Evolutionary conservation across 257 asterid species (phyloP).

Genomic region (Nyctanthes arbortristis): DNA sequence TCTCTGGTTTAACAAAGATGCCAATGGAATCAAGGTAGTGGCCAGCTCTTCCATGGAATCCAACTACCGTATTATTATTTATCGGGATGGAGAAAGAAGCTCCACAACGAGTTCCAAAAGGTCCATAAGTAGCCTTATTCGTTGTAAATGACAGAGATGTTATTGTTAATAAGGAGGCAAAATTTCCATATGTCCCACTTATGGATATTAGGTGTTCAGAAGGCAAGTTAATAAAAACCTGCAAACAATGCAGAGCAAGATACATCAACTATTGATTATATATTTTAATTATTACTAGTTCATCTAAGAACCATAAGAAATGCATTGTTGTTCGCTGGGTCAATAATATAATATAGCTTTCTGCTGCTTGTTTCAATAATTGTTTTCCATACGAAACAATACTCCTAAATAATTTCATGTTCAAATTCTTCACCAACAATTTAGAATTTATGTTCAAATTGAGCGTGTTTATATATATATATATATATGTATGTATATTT

Average conservation of each 20-base stretch:
- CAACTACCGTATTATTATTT: neutral
- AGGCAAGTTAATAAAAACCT: neutral
- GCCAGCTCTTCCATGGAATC: constrained; percentile 6
- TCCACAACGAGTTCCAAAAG: neutral
- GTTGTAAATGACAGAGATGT: neutral
- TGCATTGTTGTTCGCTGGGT: no score
- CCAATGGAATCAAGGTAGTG: neutral
- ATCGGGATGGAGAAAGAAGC: constrained; percentile 1
- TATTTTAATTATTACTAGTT: neutral
- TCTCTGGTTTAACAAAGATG: neutral
- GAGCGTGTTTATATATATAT: no score
- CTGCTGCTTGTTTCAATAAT: no score
- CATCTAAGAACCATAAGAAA: no score
- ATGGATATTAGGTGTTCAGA: neutral
- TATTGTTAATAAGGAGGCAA: neutral
- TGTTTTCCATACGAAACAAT: no score
- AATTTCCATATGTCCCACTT: neutral
- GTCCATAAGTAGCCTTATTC: neutral
- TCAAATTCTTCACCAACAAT: no score
- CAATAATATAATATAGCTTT: no score
- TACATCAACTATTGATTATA: neutral
- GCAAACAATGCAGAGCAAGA: neutral
- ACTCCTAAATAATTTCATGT: no score
- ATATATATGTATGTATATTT: no score
- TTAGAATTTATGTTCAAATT: no score